These are phyloP conservation scores for Phytophthora litchii DNA, from an alignment of 352 stramenopile genomes.

Conservation along the genomic window DNA sequence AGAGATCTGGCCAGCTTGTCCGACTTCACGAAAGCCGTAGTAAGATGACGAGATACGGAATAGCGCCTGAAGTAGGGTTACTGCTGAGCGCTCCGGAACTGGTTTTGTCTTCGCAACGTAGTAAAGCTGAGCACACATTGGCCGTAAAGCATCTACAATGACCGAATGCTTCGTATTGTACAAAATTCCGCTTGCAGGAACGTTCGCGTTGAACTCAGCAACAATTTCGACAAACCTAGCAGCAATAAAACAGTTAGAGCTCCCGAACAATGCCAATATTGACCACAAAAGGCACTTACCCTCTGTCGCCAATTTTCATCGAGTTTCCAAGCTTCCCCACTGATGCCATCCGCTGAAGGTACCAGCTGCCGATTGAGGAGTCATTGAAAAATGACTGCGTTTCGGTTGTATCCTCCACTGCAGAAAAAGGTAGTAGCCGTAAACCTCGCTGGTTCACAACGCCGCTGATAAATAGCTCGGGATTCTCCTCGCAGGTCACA, in stretches of 20 bases:
- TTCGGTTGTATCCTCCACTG: constrained; percentile 66
- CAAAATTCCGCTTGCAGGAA: constrained; percentile 79
- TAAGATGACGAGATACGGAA: constrained; percentile 88
- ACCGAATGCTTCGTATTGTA: constrained; percentile 86
- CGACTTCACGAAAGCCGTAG: constrained; percentile 86
- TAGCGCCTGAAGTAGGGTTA: constrained; percentile 81
- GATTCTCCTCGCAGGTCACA: constrained; percentile 76
- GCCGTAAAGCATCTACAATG: constrained; percentile 75
- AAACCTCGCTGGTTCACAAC: constrained; percentile 74
- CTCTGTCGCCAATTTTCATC: constrained; percentile 60
- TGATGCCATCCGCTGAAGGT: constrained; percentile 76
- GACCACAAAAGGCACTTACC: constrained; percentile 39
- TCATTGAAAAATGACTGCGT: constrained; percentile 84
- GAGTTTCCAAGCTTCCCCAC: constrained; percentile 68
- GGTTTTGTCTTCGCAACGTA: constrained; percentile 73
- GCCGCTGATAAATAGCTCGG: constrained; percentile 73
- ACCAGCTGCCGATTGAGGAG: constrained; percentile 77
- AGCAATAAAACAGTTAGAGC: constrained; percentile 13
- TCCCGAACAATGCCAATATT: neutral
- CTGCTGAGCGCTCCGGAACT: constrained; percentile 65
- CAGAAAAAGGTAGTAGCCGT: constrained; percentile 73
- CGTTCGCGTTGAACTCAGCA: constrained; percentile 92
- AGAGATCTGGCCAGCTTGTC: constrained; percentile 74
- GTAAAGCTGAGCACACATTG: constrained; percentile 83
- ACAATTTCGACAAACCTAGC: constrained; percentile 82